phyloP scores from a whole-genome alignment of 2,329 filamentous ascomycete genomes.

The Calonectria multiphialidica region DNA sequence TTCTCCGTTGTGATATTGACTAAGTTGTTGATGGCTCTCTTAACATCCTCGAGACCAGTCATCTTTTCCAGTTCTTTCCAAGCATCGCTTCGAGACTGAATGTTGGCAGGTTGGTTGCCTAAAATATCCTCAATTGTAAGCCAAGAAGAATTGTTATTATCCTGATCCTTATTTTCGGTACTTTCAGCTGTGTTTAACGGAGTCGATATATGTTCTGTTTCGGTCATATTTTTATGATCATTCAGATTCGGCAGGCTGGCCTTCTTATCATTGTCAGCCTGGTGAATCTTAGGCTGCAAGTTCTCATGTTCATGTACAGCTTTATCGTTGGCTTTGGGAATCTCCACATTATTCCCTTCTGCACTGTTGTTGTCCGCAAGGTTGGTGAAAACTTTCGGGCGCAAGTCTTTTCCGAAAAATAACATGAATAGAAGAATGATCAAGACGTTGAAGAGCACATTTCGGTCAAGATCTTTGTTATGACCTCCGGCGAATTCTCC shows the following conservation, averaged over 20 bases:
- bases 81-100: constrained; percentile 63
- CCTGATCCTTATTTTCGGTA: neutral
- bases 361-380: too few relatives aligned
- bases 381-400: neutral
- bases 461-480: neutral
- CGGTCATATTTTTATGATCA: neutral
- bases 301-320: too few relatives aligned
- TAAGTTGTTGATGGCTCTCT: constrained; percentile 57
- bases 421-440: neutral
- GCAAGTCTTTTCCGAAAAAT: neutral
- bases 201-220: neutral
- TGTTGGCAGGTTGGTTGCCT: constrained; percentile 69
- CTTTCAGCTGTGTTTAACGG: neutral
- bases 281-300: neutral
- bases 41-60: constrained; percentile 71
- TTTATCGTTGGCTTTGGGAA: neutral
- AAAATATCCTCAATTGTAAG: constrained; percentile 75
- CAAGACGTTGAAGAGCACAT: neutral
- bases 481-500: neutral
- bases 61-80: constrained; percentile 71
- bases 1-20: constrained; percentile 70
- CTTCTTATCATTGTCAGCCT: neutral
- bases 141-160: constrained; percentile 32
- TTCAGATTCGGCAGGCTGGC: neutral
- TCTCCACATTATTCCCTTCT: neutral